These are phyloP conservation scores for Schizophyllum commune DNA, from an alignment of 1,284 basidiomycete genomes.

Conservation along the genomic window DNA sequence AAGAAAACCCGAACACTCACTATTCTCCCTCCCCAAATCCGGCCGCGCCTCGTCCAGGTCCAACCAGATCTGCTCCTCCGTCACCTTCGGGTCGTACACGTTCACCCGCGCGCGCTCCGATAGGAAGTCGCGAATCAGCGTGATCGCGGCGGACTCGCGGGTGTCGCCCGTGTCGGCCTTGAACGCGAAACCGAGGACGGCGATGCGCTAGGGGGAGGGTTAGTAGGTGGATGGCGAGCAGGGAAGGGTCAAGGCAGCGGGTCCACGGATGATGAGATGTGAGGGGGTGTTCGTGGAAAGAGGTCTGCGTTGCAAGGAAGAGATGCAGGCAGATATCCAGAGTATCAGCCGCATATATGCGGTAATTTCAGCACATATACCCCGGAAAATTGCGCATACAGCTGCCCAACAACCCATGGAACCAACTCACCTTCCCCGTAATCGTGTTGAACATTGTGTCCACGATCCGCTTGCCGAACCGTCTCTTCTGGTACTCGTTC, in stretches of 20 bases:
- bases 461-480: slow-evolving; percentile 87
- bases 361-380: no score
- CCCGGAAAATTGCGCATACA: no score
- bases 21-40: slow-evolving; percentile 40
- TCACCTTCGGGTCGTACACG: slow-evolving; percentile 90
- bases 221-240: slow-evolving; percentile 6
- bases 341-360: no score
- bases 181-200: slow-evolving; percentile 94
- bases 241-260: background rate
- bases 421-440: slow-evolving; percentile 66
- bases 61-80: slow-evolving; percentile 64
- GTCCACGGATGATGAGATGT: no score
- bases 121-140: slow-evolving; percentile 90
- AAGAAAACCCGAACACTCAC: no score
- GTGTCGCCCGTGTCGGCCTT: slow-evolving; percentile 97
- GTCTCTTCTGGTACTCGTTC: slow-evolving; percentile 93
- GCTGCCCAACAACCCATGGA: no score
- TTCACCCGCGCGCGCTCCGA: slow-evolving; percentile 82
- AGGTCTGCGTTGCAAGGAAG: no score
- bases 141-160: slow-evolving; percentile 95
- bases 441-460: slow-evolving; percentile 98
- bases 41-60: slow-evolving; percentile 69
- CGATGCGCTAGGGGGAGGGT: slow-evolving; percentile 65
- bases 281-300: no score
- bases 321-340: no score